Evolutionary conservation across 2,329 filamentous ascomycete genomes (phyloP).

Genomic region (Colletotrichum caudatum): DNA sequence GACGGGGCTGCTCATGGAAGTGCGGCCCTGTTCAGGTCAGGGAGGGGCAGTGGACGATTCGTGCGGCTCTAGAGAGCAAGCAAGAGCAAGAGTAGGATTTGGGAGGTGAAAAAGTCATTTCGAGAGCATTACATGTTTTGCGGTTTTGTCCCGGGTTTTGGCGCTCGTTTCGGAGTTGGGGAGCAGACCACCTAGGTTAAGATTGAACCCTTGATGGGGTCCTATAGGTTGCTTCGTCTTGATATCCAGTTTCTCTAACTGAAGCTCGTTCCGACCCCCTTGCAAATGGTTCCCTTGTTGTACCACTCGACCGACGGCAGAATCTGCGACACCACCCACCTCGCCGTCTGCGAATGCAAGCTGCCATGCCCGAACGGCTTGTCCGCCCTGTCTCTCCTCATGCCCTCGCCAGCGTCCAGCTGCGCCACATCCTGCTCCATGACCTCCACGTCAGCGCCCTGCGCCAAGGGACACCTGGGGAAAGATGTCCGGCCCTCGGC

Average conservation of each 20-base stretch:
- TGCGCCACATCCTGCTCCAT: slow-evolving; percentile 49
- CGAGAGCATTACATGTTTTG: neutral
- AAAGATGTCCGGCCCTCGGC: slow-evolving; percentile 65
- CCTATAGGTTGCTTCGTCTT: slow-evolving; percentile 5
- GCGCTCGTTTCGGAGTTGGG: slow-evolving; percentile 25
- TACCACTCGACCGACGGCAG: slow-evolving; percentile 63
- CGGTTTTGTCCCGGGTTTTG: neutral
- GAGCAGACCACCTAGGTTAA: neutral
- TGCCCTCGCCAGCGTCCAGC: slow-evolving; percentile 46
- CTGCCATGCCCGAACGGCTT: slow-evolving; percentile 69
- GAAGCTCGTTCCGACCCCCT: slow-evolving; percentile 56
- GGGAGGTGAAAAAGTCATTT: neutral
- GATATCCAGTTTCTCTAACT: slow-evolving; percentile 14
- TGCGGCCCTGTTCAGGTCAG: slow-evolving; percentile 57
- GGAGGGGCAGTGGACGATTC: slow-evolving; percentile 44
- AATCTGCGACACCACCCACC: slow-evolving; percentile 68
- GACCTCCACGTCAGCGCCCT: slow-evolving; percentile 32
- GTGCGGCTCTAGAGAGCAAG: slow-evolving; percentile 3
- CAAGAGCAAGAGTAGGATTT: neutral
- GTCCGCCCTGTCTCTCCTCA: slow-evolving; percentile 58
- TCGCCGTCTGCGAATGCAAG: slow-evolving; percentile 68
- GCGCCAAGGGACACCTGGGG: slow-evolving; percentile 45
- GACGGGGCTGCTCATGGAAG: slow-evolving; percentile 63
- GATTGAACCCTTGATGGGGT: neutral
- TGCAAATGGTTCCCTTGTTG: slow-evolving; percentile 62